phyloP scores from a whole-genome alignment of 345 rosid species.

The Eucalyptus viminalis region DNA sequence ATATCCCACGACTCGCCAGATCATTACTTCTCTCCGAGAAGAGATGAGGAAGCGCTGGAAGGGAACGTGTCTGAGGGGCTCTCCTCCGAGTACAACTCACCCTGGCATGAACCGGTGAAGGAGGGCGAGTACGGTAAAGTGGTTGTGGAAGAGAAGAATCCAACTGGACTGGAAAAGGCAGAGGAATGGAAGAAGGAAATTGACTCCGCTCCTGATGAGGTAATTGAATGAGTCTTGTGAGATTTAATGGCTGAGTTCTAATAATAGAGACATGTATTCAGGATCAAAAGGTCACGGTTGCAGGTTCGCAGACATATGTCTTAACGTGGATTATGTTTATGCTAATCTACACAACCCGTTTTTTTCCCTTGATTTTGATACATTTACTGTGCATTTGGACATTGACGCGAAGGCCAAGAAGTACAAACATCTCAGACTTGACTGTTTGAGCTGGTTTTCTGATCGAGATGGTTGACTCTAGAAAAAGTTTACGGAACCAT shows the following conservation, averaged over 20 bases:
- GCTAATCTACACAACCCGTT: neutral
- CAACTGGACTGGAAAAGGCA: neutral
- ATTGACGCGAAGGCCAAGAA: neutral
- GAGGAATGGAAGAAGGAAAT: neutral
- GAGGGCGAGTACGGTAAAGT: neutral
- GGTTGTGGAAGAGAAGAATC: constrained; percentile 2
- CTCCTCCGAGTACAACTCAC: neutral
- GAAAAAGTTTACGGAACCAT: neutral
- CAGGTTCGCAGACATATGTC: neutral
- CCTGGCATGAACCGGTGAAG: neutral
- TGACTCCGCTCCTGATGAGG: neutral
- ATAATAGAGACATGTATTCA: neutral
- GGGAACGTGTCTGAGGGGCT: neutral
- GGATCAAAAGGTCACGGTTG: neutral
- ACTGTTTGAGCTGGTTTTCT: neutral
- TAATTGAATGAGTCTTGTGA: neutral
- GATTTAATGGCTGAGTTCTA: neutral
- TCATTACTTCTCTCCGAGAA: constrained; percentile 14
- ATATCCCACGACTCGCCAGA: constrained; percentile 5
- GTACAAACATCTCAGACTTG: neutral
- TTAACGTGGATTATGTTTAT: neutral
- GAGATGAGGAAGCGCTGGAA: constrained; percentile 11
- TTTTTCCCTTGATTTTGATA: neutral
- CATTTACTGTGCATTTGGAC: neutral
- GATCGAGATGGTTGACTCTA: neutral